Conservation (phyloP, 345 rosid genomes). For the Gossypium sturtianum region DNA sequence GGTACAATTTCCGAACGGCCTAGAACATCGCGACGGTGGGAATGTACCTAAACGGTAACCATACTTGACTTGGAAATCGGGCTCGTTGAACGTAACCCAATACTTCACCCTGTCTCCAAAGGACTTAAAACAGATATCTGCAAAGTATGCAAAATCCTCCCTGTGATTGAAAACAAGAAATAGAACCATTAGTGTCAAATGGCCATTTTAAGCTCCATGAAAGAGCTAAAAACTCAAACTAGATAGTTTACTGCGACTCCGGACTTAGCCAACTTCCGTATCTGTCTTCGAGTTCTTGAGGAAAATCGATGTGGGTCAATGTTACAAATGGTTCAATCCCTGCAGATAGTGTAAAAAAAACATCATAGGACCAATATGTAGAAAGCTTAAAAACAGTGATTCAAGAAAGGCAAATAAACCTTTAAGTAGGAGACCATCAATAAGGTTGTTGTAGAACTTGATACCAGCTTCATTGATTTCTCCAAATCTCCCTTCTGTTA, state of each 20-base stretch:
- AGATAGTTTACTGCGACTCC: slow-evolving; percentile 36
- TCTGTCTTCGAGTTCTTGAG: slow-evolving; percentile 66
- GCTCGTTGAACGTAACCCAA: slow-evolving; percentile 64
- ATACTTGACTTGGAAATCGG: slow-evolving; percentile 24
- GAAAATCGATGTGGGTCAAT: slow-evolving; percentile 56
- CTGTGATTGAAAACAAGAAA: slow-evolving; percentile 24
- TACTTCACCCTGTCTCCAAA: slow-evolving; percentile 60
- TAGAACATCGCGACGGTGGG: slow-evolving; percentile 52
- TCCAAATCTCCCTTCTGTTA: slow-evolving; percentile 67
- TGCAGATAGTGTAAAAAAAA: background rate
- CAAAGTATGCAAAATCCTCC: slow-evolving; percentile 44
- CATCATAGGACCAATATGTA: slow-evolving; percentile 27
- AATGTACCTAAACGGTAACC: slow-evolving; percentile 30
- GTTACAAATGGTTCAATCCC: slow-evolving; percentile 75
- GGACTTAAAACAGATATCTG: slow-evolving; percentile 52
- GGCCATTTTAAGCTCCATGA: background rate
- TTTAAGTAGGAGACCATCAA: slow-evolving; percentile 44
- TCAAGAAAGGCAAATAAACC: slow-evolving; percentile 25
- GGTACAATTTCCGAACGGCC: slow-evolving; percentile 41
- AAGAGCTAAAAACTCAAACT: background rate
- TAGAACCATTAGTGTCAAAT: background rate
- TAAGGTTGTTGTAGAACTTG: slow-evolving; percentile 45
- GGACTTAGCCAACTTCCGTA: slow-evolving; percentile 74
- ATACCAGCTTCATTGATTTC: slow-evolving; percentile 49
- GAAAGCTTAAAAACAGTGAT: slow-evolving; percentile 61